Evolutionary conservation across 495 filamentous ascomycete genomes (phyloP).

Genomic region (Talaromyces nanjingensis): DNA sequence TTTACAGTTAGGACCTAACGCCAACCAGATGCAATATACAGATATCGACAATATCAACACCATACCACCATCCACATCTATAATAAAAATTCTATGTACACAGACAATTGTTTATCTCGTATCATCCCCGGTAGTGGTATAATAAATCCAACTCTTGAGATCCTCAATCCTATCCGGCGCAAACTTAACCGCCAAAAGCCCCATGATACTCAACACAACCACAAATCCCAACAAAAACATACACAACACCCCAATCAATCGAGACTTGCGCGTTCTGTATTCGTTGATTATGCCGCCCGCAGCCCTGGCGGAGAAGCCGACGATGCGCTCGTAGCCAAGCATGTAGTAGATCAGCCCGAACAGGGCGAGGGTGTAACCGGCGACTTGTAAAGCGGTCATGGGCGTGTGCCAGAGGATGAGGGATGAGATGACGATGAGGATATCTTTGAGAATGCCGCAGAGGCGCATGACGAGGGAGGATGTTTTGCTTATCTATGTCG

Average conservation of each 20-base stretch:
- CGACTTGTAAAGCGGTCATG: conserved; percentile 50
- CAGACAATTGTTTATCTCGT: not conserved
- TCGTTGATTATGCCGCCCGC: conserved; percentile 57
- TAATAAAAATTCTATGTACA: not conserved
- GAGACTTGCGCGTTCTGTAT: conserved; percentile 61
- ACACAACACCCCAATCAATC: not conserved
- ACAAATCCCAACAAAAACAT: not conserved
- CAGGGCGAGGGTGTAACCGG: conserved; percentile 62
- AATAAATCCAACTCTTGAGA: conserved; percentile 10
- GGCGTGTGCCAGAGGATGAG: conserved; percentile 60
- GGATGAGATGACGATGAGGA: conserved; percentile 58
- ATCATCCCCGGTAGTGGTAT: conserved; percentile 8
- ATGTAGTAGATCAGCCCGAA: conserved; percentile 61
- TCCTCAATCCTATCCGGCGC: conserved; percentile 4
- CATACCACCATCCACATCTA: not conserved
- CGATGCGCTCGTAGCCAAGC: conserved; percentile 32
- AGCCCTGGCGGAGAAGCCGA: not conserved
- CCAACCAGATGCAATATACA: not conserved
- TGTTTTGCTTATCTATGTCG: conserved; percentile 63
- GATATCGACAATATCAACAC: not conserved
- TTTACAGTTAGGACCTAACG: not conserved
- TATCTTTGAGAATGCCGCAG: conserved; percentile 70
- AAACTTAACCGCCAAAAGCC: conserved; percentile 1
- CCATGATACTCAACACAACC: conserved; percentile 1
- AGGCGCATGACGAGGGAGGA: conserved; percentile 72